phyloP scores from a whole-genome alignment of 1,139 yeast species.

The Zygosaccharomyces sapae region DNA sequence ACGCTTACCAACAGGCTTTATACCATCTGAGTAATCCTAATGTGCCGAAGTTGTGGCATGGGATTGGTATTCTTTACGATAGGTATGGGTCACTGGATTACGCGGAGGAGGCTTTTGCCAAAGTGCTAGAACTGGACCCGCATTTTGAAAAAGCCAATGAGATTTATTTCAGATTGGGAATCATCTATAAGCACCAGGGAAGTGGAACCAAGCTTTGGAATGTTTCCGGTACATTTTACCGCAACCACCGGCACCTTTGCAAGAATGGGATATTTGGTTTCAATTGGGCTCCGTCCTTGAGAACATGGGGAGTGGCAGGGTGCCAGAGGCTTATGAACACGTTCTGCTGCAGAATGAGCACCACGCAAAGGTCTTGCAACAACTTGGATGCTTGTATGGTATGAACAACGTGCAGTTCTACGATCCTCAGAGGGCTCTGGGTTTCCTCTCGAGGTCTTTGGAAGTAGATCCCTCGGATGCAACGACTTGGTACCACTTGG shows the following conservation, averaged over 20 bases:
- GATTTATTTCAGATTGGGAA: slow-evolving; percentile 93
- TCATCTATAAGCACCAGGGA: slow-evolving; percentile 94
- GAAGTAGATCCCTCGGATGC: slow-evolving; percentile 91
- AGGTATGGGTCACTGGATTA: slow-evolving; percentile 93
- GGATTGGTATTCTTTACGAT: slow-evolving; percentile 93
- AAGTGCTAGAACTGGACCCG: slow-evolving; percentile 93
- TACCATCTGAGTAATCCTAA: slow-evolving; percentile 88
- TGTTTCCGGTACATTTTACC: slow-evolving; percentile 88
- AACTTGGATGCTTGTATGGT: slow-evolving; percentile 90
- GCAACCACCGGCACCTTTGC: slow-evolving; percentile 91
- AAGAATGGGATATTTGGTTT: slow-evolving; percentile 97
- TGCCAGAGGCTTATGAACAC: slow-evolving; percentile 91
- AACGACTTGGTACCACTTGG: slow-evolving; percentile 94
- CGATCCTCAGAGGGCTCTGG: slow-evolving; percentile 79
- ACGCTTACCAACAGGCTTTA: slow-evolving; percentile 93
- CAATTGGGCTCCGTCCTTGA: slow-evolving; percentile 95
- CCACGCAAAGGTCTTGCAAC: slow-evolving; percentile 93
- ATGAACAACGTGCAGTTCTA: slow-evolving; percentile 64
- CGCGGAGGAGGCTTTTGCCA: slow-evolving; percentile 96
- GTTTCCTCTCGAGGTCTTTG: slow-evolving; percentile 75
- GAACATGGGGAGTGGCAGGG: slow-evolving; percentile 88
- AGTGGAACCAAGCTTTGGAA: slow-evolving; percentile 79
- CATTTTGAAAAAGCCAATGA: slow-evolving; percentile 94
- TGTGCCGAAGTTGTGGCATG: slow-evolving; percentile 97
- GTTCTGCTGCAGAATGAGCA: slow-evolving; percentile 86